A percentile compares a stretch with the other conserved stretches of the same genome.
Evolutionary conservation across 208 protist genomes (phyloP).

Genomic region (Entamoeba histolytica): DNA sequence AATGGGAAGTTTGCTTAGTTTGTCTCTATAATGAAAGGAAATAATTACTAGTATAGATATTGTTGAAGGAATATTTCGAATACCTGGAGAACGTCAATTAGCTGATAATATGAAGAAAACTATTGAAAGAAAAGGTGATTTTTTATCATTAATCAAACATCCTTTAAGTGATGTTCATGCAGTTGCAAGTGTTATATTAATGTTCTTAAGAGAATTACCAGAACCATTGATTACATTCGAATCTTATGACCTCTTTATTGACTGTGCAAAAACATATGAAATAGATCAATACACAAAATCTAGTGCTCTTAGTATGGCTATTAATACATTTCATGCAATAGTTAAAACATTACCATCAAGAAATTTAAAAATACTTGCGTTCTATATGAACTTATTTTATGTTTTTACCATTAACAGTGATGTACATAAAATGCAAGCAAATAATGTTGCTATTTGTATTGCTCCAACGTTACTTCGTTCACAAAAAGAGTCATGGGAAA

Average conservation of each 20-base stretch:
- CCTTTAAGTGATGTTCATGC: not conserved
- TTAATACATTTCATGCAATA: not conserved
- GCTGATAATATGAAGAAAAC: not conserved
- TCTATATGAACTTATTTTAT: not conserved
- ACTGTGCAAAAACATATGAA: not conserved
- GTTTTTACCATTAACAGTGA: not conserved
- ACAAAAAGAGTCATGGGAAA: not conserved
- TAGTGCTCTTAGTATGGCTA: not conserved
- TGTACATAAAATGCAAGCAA: not conserved
- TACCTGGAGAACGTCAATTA: not conserved
- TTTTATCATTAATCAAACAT: not conserved
- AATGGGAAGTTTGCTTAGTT: not conserved
- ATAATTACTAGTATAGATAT: not conserved
- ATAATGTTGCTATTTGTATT: not conserved
- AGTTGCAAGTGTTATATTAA: not conserved
- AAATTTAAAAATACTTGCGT: not conserved
- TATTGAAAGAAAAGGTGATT: not conserved
- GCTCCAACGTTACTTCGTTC: not conserved
- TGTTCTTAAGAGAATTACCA: not conserved
- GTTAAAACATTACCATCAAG: not conserved
- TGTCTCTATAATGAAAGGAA: not conserved
- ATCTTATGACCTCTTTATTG: not conserved
- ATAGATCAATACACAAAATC: not conserved
- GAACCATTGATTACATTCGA: not conserved
- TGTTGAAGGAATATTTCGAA: not conserved